Evolutionary conservation across 1,284 basidiomycete species (phyloP).

Genomic region (Ustilago bromivora): DNA sequence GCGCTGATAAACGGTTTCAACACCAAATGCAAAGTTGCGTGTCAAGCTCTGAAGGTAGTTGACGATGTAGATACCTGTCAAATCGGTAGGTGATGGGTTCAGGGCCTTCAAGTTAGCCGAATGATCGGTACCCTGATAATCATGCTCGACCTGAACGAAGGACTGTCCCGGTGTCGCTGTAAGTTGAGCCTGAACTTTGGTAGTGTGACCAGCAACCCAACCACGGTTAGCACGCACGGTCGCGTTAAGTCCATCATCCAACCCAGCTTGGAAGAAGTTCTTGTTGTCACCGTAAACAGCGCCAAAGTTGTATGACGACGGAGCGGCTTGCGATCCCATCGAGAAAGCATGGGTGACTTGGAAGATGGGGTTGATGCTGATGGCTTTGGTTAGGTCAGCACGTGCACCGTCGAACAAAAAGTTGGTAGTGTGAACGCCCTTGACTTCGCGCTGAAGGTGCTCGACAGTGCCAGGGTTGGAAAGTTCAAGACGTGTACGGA

Average conservation of each 20-base stretch:
- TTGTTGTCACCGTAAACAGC: conserved; percentile 88
- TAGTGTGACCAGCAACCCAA: conserved; percentile 82
- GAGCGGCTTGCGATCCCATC: conserved; percentile 74
- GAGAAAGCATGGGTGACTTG: conserved; percentile 97
- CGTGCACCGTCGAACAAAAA: conserved; percentile 96
- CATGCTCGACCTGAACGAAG: conserved; percentile 87
- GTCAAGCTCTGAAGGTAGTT: conserved; percentile 96
- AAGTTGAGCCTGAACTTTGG: conserved; percentile 91
- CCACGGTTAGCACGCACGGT: conserved; percentile 90
- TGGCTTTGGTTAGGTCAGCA: conserved; percentile 93
- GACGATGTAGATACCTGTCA: conserved; percentile 91
- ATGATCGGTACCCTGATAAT: conserved; percentile 90
- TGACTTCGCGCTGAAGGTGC: conserved; percentile 64
- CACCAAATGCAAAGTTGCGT: conserved; percentile 87
- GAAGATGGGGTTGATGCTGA: conserved; percentile 94
- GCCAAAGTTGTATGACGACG: conserved; percentile 89
- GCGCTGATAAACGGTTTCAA: conserved; percentile 87
- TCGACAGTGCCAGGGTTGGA: conserved; percentile 68
- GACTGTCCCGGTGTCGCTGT: conserved; percentile 65
- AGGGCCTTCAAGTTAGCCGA: conserved; percentile 88
- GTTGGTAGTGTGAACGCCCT: conserved; percentile 88
- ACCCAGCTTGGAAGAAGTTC: conserved; percentile 88
- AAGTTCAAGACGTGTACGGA: conserved; percentile 58
- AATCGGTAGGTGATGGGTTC: conserved; percentile 89
- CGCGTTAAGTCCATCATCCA: conserved; percentile 92